A percentile compares a stretch with the other conserved stretches of the same genome.
phyloP scores from a whole-genome alignment of 805 yeast genomes.

The Myxozyma kluyveri region DNA sequence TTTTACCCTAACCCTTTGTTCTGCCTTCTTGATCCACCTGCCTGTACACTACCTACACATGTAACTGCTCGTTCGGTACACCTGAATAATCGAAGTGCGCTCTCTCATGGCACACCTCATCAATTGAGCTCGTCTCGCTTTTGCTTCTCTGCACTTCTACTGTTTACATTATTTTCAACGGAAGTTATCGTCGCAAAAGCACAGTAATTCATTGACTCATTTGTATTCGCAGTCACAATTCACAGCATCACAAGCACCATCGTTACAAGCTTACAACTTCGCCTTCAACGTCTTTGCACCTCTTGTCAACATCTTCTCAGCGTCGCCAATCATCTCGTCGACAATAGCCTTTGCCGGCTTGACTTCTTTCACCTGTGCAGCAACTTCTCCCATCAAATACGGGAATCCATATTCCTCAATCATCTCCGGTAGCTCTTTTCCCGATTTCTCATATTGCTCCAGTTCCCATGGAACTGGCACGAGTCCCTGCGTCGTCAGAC shows the following conservation, averaged over 20 bases:
- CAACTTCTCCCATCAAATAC: slow-evolving; percentile 35
- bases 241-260: too few species aligned
- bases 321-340: slow-evolving; percentile 33
- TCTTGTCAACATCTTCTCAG: slow-evolving; percentile 18
- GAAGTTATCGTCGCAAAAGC: neutral
- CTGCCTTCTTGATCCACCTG: too few species aligned
- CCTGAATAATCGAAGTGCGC: too few species aligned
- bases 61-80: too few species aligned
- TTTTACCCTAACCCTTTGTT: too few species aligned
- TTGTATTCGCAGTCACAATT: too few species aligned
- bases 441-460: slow-evolving; percentile 28
- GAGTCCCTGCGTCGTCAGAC: slow-evolving; percentile 28
- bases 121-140: too few species aligned
- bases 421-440: slow-evolving; percentile 27
- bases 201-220: neutral
- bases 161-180: too few species aligned
- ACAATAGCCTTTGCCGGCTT: slow-evolving; percentile 33
- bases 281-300: slow-evolving; percentile 12
- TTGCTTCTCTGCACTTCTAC: too few species aligned
- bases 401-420: slow-evolving; percentile 28
- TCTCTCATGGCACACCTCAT: too few species aligned
- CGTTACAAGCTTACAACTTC: slow-evolving; percentile 13
- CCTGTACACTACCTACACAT: too few species aligned
- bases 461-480: slow-evolving; percentile 31
- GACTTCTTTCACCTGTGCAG: slow-evolving; percentile 30